These are phyloP conservation scores for Fusarium abutilonis DNA, from an alignment of 2,329 filamentous ascomycete species.

Conservation along the genomic window DNA sequence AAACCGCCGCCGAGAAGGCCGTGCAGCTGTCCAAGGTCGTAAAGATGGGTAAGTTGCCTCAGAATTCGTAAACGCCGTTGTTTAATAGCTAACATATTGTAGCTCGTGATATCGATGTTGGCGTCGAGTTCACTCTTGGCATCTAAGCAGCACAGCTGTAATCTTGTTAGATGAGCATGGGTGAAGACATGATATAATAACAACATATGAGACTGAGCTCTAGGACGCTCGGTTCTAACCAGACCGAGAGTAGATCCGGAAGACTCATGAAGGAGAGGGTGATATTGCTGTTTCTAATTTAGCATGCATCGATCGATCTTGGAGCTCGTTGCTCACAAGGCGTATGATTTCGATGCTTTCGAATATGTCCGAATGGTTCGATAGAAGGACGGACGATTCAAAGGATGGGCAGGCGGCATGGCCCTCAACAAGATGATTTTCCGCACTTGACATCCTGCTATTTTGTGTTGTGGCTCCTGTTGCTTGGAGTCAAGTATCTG, in stretches of 20 bases:
- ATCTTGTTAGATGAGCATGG: conserved; percentile 26
- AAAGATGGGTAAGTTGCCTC: conserved; percentile 81
- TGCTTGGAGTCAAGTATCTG: not conserved
- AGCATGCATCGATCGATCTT: conserved; percentile 43
- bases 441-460: conserved; percentile 19
- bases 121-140: conserved; percentile 92
- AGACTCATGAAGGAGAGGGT: conserved; percentile 31
- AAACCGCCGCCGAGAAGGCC: conserved; percentile 95
- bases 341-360: conserved; percentile 37
- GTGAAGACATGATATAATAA: conserved; percentile 45
- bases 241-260: conserved; percentile 29
- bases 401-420: conserved; percentile 41
- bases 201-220: conserved; percentile 39
- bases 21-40: conserved; percentile 99
- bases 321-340: conserved; percentile 35
- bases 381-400: conserved; percentile 41
- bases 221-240: conserved; percentile 25
- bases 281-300: conserved; percentile 45
- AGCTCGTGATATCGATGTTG: conserved; percentile 96
- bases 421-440: conserved; percentile 44
- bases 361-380: conserved; percentile 38
- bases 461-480: not conserved
- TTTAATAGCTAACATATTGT: conserved; percentile 36
- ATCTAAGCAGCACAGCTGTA: conserved; percentile 69
- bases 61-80: not conserved